These are phyloP conservation scores for Ophiostoma ips DNA, from an alignment of 2,329 filamentous ascomycete genomes.

Conservation along the genomic window DNA sequence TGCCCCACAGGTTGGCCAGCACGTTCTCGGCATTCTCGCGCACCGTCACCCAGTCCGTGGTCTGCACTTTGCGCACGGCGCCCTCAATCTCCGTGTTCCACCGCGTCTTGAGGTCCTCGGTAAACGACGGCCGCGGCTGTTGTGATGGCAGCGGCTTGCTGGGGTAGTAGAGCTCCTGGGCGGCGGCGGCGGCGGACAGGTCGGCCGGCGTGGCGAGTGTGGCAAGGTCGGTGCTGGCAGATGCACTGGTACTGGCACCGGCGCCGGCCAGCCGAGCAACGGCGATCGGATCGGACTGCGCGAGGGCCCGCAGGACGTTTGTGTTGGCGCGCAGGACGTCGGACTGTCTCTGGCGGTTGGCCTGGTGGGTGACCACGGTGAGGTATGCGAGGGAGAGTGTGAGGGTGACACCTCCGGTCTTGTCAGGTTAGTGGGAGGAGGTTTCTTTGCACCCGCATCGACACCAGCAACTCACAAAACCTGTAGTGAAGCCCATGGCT, in stretches of 20 bases:
- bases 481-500: constrained; percentile 57
- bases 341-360: constrained; percentile 47
- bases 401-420: constrained; percentile 65
- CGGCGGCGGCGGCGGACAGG: constrained; percentile 4
- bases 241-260: no score
- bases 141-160: constrained; percentile 26
- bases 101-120: constrained; percentile 57
- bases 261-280: constrained; percentile 16
- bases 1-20: constrained; percentile 31
- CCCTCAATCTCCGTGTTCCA: constrained; percentile 65
- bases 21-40: constrained; percentile 43
- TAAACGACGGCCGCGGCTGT: constrained; percentile 38
- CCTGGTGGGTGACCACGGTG: constrained; percentile 54
- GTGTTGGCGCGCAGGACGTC: constrained; percentile 43
- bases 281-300: constrained; percentile 26
- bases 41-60: constrained; percentile 49
- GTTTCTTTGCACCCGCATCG: no score
- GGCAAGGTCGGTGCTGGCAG: constrained; percentile 16
- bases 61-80: constrained; percentile 52
- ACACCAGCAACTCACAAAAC: constrained; percentile 55
- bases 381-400: constrained; percentile 63
- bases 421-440: neutral
- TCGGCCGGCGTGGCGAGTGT: neutral
- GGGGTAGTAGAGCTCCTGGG: constrained; percentile 9
- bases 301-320: constrained; percentile 38